A percentile compares a stretch with the other conserved stretches of the same genome.
phyloP scores from a whole-genome alignment of 495 filamentous ascomycete species.

The Bryoglossum gracile region DNA sequence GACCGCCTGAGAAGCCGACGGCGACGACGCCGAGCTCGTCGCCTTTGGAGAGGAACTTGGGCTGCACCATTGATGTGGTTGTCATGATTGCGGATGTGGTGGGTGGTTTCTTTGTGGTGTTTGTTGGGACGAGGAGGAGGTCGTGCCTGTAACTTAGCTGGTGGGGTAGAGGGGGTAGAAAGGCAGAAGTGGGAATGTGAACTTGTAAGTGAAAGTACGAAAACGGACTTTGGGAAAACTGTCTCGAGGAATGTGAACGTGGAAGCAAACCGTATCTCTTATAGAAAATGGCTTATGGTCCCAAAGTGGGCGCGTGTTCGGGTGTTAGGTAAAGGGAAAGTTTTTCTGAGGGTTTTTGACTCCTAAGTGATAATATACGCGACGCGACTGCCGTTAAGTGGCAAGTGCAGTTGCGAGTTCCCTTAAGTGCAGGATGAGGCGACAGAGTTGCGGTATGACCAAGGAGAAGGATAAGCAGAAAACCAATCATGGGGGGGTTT shows the following conservation, averaged over 20 bases:
- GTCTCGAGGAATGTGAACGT: too few relatives aligned
- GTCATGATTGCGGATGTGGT: slow-evolving; percentile 39
- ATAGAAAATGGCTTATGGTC: too few relatives aligned
- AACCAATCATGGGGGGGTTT: slow-evolving; percentile 13
- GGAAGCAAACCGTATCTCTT: too few relatives aligned
- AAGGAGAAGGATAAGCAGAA: slow-evolving; percentile 13
- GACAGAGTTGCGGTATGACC: background rate
- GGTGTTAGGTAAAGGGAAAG: background rate
- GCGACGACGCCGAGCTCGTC: slow-evolving; percentile 86
- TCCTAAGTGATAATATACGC: slow-evolving; percentile 11
- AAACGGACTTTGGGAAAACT: too few relatives aligned
- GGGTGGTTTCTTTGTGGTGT: background rate
- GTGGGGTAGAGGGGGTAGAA: too few relatives aligned
- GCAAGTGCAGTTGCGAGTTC: background rate
- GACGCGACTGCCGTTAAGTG: background rate
- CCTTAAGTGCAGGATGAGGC: slow-evolving; percentile 11
- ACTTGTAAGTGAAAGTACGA: too few relatives aligned
- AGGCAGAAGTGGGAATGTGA: too few relatives aligned
- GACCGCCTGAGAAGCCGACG: slow-evolving; percentile 94
- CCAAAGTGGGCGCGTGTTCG: too few relatives aligned
- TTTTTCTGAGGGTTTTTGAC: background rate
- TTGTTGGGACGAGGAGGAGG: background rate
- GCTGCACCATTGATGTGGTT: slow-evolving; percentile 62
- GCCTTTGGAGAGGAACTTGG: slow-evolving; percentile 73
- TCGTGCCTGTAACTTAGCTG: background rate